Evolutionary conservation across 108 stramenopile species (phyloP), one percentile per base, ranked within the genome.

Genomic region (Skeletonema costatum): DNA sequence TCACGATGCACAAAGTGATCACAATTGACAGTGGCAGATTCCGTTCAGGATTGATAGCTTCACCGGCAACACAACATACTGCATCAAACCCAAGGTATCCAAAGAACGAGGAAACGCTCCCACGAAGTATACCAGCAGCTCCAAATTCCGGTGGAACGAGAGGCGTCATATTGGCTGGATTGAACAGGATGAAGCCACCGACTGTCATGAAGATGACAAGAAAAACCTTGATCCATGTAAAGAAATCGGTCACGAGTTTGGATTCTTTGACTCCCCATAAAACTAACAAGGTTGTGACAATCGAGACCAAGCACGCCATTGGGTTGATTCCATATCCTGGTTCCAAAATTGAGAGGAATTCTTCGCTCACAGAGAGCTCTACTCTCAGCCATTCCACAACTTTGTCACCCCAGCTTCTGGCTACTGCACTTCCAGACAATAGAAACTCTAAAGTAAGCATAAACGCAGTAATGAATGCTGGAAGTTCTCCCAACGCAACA

Each of bases 11-110:
- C 21, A 98, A 58, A 0, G 96, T 95, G 17, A 78, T 84, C 30
- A 97, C 70, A 33, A 98, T 87, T 11, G 92, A 90, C 33, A 74
- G 71, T 3, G 97, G 96, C 59, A 97, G 75, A 68, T 95, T 90
- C 59, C 68, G 81, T 17, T 74, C 60, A 19, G 97, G 92, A 84
- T 98, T 77, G 38, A 86, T 86, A 6, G 97, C 91, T 78, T 98
- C 97, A 10, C 83, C 82, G 0, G 93, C 92, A 51, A 98, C 73
- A 46, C 93, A 94, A 65, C 88, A 89, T 32, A 97, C 86, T 67
- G 95, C 96, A 79, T 98, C 97, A 73, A 93, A 98, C 4, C 97
- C 97, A 21, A 98, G 71, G 66, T 91, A 98, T 4, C 95, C 97
- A 85, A 98, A 98, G 77, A 98, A 97, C 25, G 90, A 88, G 1